Evolutionary conservation across 129 eudicot species (phyloP).

Genomic region (sunflower (Helianthus annuus)): DNA sequence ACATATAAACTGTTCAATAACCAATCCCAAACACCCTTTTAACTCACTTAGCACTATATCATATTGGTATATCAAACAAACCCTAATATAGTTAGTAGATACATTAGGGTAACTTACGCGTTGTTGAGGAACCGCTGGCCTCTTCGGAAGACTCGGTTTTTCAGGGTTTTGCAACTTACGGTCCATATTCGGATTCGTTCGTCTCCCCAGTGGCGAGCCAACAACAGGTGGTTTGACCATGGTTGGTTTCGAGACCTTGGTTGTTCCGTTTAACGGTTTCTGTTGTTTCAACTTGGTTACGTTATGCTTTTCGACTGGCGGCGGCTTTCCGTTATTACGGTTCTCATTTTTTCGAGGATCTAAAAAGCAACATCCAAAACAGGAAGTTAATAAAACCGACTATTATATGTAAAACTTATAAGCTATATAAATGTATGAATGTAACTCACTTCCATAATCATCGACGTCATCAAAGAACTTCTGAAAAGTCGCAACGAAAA

Average conservation of each 20-base stretch:
- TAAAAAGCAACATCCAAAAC: constrained; percentile 52
- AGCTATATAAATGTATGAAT: constrained; percentile 11
- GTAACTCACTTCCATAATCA: constrained; percentile 84
- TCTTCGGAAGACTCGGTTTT: constrained; percentile 38
- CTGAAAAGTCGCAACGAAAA: constrained; percentile 10
- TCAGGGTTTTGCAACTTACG: constrained; percentile 41
- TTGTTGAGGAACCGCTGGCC: constrained; percentile 41
- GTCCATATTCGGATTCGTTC: constrained; percentile 42
- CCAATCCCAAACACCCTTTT: not conserved
- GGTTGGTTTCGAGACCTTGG: constrained; percentile 28
- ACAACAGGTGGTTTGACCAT: constrained; percentile 40
- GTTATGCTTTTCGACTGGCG: constrained; percentile 37
- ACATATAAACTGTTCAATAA: not conserved
- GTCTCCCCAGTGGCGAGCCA: constrained; percentile 48
- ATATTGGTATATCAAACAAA: not conserved
- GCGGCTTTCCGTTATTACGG: constrained; percentile 53
- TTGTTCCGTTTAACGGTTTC: constrained; percentile 12
- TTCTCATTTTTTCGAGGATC: constrained; percentile 71
- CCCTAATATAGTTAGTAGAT: not conserved
- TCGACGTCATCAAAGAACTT: constrained; percentile 96
- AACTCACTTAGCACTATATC: not conserved
- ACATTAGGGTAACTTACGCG: constrained; percentile 35
- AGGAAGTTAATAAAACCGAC: constrained; percentile 48
- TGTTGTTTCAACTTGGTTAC: constrained; percentile 38
- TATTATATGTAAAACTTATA: constrained; percentile 19